A percentile compares a stretch with the other conserved stretches of the same genome.
Conservation (phyloP, 345 rosid species). For the Salix arbutifolia region DNA sequence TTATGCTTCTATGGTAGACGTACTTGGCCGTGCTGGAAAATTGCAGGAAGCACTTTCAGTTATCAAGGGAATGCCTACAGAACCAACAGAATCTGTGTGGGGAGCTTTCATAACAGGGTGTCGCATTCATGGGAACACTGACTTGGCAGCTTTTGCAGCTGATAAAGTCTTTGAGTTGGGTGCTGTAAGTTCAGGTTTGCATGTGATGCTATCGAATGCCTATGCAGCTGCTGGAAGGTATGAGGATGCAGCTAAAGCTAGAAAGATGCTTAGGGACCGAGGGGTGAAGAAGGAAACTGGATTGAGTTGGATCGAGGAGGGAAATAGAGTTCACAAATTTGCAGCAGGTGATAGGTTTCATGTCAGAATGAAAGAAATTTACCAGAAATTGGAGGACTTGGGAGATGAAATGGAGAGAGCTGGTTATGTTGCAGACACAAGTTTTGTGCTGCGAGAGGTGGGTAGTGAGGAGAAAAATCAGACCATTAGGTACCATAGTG, state of each 20-base stretch:
- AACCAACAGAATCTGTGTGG: conserved; percentile 82
- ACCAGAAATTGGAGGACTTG: conserved; percentile 65
- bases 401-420: conserved; percentile 75
- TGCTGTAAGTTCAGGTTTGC: conserved; percentile 62
- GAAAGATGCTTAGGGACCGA: conserved; percentile 70
- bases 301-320: conserved; percentile 91
- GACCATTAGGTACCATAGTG: conserved; percentile 74
- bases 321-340: conserved; percentile 76
- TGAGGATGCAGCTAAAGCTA: conserved; percentile 75
- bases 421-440: conserved; percentile 82
- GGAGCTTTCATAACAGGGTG: conserved; percentile 83
- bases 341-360: conserved; percentile 73
- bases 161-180: conserved; percentile 70
- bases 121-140: conserved; percentile 61
- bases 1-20: conserved; percentile 78
- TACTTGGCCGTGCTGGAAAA: conserved; percentile 79
- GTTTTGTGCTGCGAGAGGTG: conserved; percentile 67
- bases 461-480: conserved; percentile 66
- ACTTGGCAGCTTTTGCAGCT: conserved; percentile 76
- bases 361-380: conserved; percentile 51
- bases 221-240: conserved; percentile 90
- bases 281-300: conserved; percentile 90
- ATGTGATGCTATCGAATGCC: conserved; percentile 63
- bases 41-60: conserved; percentile 59
- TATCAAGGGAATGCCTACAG: conserved; percentile 54